These are phyloP conservation scores for Sporisorium scitamineum DNA, from an alignment of 1,284 basidiomycete species.

Conservation along the genomic window DNA sequence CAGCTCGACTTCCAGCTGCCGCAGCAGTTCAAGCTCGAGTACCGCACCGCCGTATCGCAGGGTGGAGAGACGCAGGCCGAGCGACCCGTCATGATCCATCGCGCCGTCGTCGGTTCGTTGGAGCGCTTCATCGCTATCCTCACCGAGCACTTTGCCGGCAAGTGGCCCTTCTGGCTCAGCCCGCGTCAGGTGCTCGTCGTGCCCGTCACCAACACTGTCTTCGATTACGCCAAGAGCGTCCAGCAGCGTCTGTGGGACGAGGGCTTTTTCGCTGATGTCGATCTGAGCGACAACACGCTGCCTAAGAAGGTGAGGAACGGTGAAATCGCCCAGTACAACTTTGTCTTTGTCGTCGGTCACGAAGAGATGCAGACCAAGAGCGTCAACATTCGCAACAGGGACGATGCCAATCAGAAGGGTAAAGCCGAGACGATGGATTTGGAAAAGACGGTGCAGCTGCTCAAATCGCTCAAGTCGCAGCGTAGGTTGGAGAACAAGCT, in stretches of 20 bases:
- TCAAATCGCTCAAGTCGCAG: slow-evolving; percentile 56
- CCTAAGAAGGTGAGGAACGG: slow-evolving; percentile 85
- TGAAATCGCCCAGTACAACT: slow-evolving; percentile 79
- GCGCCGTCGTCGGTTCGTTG: slow-evolving; percentile 92
- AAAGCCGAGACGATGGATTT: slow-evolving; percentile 65
- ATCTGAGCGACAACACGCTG: slow-evolving; percentile 90
- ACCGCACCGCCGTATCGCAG: slow-evolving; percentile 75
- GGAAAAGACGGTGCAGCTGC: slow-evolving; percentile 48
- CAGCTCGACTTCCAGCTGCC: slow-evolving; percentile 99
- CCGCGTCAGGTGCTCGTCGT: slow-evolving; percentile 95
- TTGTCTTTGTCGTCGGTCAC: slow-evolving; percentile 95
- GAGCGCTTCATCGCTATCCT: slow-evolving; percentile 98
- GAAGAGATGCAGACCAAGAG: slow-evolving; percentile 86
- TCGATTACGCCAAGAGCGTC: slow-evolving; percentile 87
- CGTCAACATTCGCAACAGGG: slow-evolving; percentile 89
- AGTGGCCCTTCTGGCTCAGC: slow-evolving; percentile 99
- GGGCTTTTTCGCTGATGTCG: slow-evolving; percentile 90
- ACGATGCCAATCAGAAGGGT: slow-evolving; percentile 62
- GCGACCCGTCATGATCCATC: slow-evolving; percentile 97
- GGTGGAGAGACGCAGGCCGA: slow-evolving; percentile 71
- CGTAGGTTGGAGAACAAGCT: slow-evolving; percentile 60
- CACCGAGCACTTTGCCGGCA: slow-evolving; percentile 96
- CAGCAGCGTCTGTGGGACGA: slow-evolving; percentile 77
- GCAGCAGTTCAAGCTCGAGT: slow-evolving; percentile 95
- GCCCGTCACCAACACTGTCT: slow-evolving; percentile 88